Conservation (phyloP, 2,329 filamentous ascomycete species). For the Aspergillus fischeri region DNA sequence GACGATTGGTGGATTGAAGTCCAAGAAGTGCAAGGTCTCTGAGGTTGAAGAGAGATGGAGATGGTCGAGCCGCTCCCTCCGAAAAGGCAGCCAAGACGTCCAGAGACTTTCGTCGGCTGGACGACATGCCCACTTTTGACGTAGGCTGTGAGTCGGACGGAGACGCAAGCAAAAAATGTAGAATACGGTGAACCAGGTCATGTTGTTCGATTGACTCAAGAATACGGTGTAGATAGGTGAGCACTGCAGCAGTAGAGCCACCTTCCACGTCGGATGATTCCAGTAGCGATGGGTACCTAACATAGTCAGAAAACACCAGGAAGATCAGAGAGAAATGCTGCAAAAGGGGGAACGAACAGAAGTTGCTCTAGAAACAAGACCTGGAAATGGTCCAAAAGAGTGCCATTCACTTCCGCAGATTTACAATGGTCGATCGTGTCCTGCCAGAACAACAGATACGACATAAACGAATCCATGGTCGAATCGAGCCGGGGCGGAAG, state of each 20-base stretch:
- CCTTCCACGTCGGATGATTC: constrained; percentile 97
- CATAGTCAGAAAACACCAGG: constrained; percentile 5
- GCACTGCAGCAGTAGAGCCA: constrained; percentile 90
- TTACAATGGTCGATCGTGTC: constrained; percentile 94
- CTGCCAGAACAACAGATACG: constrained; percentile 95
- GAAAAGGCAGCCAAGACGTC: constrained; percentile 78
- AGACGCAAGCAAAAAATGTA: constrained; percentile 85
- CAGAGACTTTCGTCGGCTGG: constrained; percentile 79
- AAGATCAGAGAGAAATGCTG: not conserved
- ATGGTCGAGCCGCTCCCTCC: constrained; percentile 68
- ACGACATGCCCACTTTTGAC: constrained; percentile 51
- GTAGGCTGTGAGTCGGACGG: constrained; percentile 45
- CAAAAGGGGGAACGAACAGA: constrained; percentile 55
- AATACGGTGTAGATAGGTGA: constrained; percentile 88
- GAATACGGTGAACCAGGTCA: constrained; percentile 88
- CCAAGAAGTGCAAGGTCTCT: constrained; percentile 87
- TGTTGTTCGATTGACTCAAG: constrained; percentile 88
- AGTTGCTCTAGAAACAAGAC: constrained; percentile 93
- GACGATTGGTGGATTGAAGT: constrained; percentile 74
- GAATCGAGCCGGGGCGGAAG: constrained; percentile 75
- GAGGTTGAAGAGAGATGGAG: constrained; percentile 86
- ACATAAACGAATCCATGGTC: constrained; percentile 91
- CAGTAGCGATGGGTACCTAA: constrained; percentile 85
- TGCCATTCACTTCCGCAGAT: constrained; percentile 87
- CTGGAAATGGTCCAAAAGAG: constrained; percentile 92